These are phyloP conservation scores for Linum trigynum DNA, from an alignment of 345 rosid species.

Conservation along the genomic window DNA sequence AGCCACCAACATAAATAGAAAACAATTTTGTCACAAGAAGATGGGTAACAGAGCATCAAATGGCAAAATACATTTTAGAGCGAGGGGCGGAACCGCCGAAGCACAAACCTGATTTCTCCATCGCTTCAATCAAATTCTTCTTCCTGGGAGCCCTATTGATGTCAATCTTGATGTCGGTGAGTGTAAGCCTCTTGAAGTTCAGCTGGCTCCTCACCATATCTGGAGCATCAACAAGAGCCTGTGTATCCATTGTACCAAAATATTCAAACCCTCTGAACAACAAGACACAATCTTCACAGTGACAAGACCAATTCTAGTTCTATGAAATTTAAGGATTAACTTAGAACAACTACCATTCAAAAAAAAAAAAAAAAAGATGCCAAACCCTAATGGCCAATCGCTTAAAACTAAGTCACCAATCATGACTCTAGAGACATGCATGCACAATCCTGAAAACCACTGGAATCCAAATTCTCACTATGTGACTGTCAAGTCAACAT, in stretches of 20 bases:
- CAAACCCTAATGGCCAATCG: too few relatives aligned
- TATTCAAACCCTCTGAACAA: not conserved
- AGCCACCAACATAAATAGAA: not conserved
- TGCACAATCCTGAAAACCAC: too few relatives aligned
- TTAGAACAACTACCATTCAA: too few relatives aligned
- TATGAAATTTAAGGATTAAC: too few relatives aligned
- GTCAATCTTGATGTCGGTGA: slow-evolving; percentile 20
- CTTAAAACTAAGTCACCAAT: too few relatives aligned
- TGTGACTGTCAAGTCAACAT: too few relatives aligned
- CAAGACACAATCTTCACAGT: not conserved
- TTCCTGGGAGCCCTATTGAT: slow-evolving; percentile 20
- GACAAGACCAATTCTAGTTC: too few relatives aligned
- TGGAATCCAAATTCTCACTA: too few relatives aligned
- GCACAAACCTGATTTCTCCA: slow-evolving; percentile 20
- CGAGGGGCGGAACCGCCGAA: not conserved
- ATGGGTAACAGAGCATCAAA: not conserved
- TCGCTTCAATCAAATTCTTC: slow-evolving; percentile 14
- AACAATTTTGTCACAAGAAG: not conserved
- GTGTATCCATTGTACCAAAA: not conserved
- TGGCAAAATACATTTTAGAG: not conserved
- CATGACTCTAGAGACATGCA: too few relatives aligned
- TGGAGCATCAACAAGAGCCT: slow-evolving; percentile 24
- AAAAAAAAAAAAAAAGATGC: too few relatives aligned
- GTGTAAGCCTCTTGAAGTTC: slow-evolving; percentile 22
- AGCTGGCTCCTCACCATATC: slow-evolving; percentile 24